A percentile compares a stretch with the other conserved stretches of the same genome.
Evolutionary conservation across 306 rosid genomes (phyloP).

Genomic region (Castanospermum australe): DNA sequence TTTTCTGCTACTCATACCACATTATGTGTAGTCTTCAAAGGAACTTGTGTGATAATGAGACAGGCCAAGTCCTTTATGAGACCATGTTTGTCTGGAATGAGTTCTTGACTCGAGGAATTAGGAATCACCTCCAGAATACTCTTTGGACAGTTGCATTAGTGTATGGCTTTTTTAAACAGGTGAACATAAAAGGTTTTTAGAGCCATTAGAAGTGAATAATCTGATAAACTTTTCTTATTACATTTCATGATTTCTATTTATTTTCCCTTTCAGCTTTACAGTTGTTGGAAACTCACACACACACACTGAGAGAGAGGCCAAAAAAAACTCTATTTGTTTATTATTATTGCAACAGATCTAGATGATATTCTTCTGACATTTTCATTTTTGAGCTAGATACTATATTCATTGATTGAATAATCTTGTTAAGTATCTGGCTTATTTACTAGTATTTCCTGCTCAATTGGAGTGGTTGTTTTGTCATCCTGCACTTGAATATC

Average conservation of each 20-base stretch:
- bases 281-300: no score
- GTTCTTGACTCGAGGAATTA: slow-evolving; percentile 83
- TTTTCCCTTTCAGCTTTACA: no score
- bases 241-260: background rate
- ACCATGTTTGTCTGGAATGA: slow-evolving; percentile 99
- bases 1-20: slow-evolving; percentile 95
- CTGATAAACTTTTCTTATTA: background rate
- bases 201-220: slow-evolving; percentile 8
- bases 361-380: background rate
- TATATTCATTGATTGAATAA: slow-evolving; percentile 10
- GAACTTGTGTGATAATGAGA: slow-evolving; percentile 61
- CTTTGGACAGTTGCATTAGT: slow-evolving; percentile 96
- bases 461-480: slow-evolving; percentile 8
- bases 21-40: slow-evolving; percentile 90
- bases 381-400: background rate
- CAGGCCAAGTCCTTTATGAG: slow-evolving; percentile 71
- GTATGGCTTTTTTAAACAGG: slow-evolving; percentile 98
- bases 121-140: slow-evolving; percentile 74
- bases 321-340: background rate
- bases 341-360: background rate
- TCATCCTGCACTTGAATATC: slow-evolving; percentile 3
- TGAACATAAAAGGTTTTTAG: slow-evolving; percentile 23
- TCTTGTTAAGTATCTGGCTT: background rate
- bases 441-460: slow-evolving; percentile 12
- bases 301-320: no score